phyloP scores from a whole-genome alignment of 805 yeast genomes.

The Novakomyces olei region DNA sequence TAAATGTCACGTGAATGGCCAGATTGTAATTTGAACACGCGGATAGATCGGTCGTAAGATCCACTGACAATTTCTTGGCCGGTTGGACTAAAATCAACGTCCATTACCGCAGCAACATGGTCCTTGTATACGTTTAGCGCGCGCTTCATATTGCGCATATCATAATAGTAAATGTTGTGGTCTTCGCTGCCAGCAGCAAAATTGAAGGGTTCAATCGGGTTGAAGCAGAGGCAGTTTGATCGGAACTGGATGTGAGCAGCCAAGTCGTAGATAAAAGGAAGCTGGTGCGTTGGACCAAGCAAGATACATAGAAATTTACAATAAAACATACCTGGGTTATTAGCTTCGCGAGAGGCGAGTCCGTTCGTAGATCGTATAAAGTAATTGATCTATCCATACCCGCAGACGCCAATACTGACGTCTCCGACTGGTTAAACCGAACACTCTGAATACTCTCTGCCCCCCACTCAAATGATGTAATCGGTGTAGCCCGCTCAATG shows the following conservation, averaged over 20 bases:
- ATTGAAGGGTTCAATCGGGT: constrained; percentile 91
- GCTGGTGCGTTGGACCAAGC: too few relatives aligned
- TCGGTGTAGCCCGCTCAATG: constrained; percentile 49
- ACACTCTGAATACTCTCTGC: constrained; percentile 74
- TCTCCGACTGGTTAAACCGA: constrained; percentile 73
- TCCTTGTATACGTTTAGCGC: constrained; percentile 76
- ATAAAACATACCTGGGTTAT: too few relatives aligned
- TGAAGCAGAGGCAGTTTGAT: constrained; percentile 78
- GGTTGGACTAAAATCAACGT: constrained; percentile 85
- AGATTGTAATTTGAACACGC: constrained; percentile 50
- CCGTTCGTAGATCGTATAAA: constrained; percentile 72
- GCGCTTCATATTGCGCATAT: constrained; percentile 74
- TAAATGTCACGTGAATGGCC: constrained; percentile 92
- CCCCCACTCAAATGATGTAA: constrained; percentile 78
- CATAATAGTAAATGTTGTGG: constrained; percentile 85
- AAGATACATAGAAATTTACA: too few relatives aligned
- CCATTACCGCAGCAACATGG: constrained; percentile 90
- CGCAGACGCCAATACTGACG: constrained; percentile 68
- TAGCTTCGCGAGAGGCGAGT: constrained; percentile 78
- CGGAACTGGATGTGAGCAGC: too few relatives aligned
- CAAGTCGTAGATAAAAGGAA: too few relatives aligned
- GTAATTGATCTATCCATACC: constrained; percentile 82
- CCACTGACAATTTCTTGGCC: constrained; percentile 93
- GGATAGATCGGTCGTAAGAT: constrained; percentile 77
- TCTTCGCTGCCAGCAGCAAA: constrained; percentile 88